These are phyloP conservation scores for Fusarium sp. DNA, from an alignment of 2,329 filamentous ascomycete genomes.

Conservation along the genomic window DNA sequence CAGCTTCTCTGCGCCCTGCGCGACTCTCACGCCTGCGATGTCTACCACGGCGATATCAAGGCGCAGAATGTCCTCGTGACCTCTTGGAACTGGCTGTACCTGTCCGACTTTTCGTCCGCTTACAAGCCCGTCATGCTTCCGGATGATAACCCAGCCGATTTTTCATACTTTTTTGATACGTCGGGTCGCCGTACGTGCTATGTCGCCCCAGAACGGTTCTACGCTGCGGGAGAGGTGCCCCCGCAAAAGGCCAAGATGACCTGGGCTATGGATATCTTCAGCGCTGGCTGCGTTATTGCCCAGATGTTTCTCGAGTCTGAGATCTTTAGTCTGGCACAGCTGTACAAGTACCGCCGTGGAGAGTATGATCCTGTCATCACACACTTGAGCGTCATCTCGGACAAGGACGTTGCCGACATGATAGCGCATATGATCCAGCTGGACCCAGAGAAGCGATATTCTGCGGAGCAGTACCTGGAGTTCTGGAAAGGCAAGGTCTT, in stretches of 20 bases:
- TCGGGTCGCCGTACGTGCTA: conserved; percentile 94
- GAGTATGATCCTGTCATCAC: conserved; percentile 90
- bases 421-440: conserved; percentile 96
- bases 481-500: conserved; percentile 95
- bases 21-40: conserved; percentile 88
- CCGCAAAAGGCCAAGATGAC: conserved; percentile 71
- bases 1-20: conserved; percentile 92
- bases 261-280: conserved; percentile 99
- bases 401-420: conserved; percentile 87
- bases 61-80: conserved; percentile 97
- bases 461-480: conserved; percentile 91
- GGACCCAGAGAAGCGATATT: conserved; percentile 90
- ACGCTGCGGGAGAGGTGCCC: conserved; percentile 75
- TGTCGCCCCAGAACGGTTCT: conserved; percentile 91
- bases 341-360: conserved; percentile 92
- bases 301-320: conserved; percentile 95
- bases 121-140: conserved; percentile 96
- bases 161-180: conserved; percentile 97
- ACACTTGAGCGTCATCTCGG: conserved; percentile 86
- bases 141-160: conserved; percentile 96
- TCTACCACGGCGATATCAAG: conserved; percentile 99
- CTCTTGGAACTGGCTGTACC: conserved; percentile 99
- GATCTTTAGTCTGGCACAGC: conserved; percentile 96
- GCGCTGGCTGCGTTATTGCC: conserved; percentile 94
- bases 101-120: conserved; percentile 95